A percentile compares a stretch with the other conserved stretches of the same genome.
These are phyloP conservation scores for Rhodamnia rubescens DNA, from an alignment of 345 rosid species.

Conservation along the genomic window DNA sequence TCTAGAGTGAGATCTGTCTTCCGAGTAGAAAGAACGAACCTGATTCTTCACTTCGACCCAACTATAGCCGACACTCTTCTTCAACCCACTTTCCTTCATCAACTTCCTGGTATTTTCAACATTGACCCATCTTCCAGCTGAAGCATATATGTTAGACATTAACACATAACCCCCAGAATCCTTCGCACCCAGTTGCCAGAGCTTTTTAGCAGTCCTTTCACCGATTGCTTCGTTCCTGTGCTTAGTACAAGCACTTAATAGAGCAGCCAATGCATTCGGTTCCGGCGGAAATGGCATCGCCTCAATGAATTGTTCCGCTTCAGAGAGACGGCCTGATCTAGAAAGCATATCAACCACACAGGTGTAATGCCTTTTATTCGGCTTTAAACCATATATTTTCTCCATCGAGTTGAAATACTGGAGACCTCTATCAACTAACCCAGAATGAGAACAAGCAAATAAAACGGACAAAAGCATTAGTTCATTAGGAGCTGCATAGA, in stretches of 20 bases:
- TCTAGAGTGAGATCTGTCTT: conserved; percentile 18
- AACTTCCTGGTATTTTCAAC: conserved; percentile 30
- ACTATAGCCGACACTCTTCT: conserved; percentile 38
- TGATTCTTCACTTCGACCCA: conserved; percentile 43
- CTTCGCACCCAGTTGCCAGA: conserved; percentile 19
- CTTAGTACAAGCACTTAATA: conserved; percentile 42
- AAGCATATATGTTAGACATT: conserved; percentile 52
- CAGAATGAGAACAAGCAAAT: conserved; percentile 50
- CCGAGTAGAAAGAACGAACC: conserved; percentile 32
- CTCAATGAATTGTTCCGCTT: conserved; percentile 42
- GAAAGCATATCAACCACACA: conserved; percentile 52
- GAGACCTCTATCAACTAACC: conserved; percentile 37
- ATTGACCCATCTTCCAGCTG: conserved; percentile 46
- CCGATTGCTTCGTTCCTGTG: conserved; percentile 36
- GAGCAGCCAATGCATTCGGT: conserved; percentile 34
- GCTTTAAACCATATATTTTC: conserved; percentile 24
- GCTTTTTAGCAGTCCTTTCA: conserved; percentile 29
- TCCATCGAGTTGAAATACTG: conserved; percentile 32
- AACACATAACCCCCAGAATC: conserved; percentile 27
- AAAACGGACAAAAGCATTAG: conserved; percentile 34
- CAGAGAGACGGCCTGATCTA: conserved; percentile 41
- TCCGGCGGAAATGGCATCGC: conserved; percentile 40
- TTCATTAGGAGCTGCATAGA: conserved; percentile 25
- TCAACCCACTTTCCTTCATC: conserved; percentile 43
- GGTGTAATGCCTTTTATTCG: conserved; percentile 31